Evolutionary conservation across 352 stramenopile species (phyloP).

Genomic region (Blastocystis sp.): DNA sequence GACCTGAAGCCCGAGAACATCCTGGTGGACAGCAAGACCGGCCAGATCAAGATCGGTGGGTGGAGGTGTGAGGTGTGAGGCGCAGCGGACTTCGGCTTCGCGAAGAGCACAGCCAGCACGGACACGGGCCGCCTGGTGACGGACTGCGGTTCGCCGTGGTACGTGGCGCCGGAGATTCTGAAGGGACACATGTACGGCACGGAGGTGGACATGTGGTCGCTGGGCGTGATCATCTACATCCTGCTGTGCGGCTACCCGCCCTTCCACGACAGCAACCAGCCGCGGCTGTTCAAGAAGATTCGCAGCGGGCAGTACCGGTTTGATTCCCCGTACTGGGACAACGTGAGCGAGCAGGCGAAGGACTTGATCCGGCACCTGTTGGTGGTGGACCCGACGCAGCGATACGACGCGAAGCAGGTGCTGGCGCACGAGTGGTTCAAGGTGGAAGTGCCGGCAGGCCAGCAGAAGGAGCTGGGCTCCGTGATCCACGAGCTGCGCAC

Average conservation of each 20-base stretch:
- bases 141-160: constrained; percentile 77
- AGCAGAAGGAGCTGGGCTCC: constrained; percentile 28
- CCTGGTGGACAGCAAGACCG: constrained; percentile 77
- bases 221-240: constrained; percentile 90
- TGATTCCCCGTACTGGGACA: constrained; percentile 86
- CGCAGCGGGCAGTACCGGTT: constrained; percentile 84
- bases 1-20: constrained; percentile 86
- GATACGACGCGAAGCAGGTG: constrained; percentile 74
- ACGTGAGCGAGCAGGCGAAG: constrained; percentile 87
- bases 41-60: constrained; percentile 68
- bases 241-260: constrained; percentile 86
- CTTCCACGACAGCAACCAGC: constrained; percentile 84
- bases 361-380: constrained; percentile 76
- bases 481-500: constrained; percentile 62
- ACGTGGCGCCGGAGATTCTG: constrained; percentile 89
- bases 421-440: constrained; percentile 82
- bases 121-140: constrained; percentile 71
- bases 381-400: constrained; percentile 72
- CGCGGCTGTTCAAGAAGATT: constrained; percentile 84
- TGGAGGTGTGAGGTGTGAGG: background rate
- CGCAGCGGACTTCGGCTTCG: constrained; percentile 84
- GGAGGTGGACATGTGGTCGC: constrained; percentile 87
- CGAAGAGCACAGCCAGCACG: constrained; percentile 78
- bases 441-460: constrained; percentile 67
- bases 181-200: constrained; percentile 81